Base-by-base conservation (phyloP, 495 filamentous ascomycete genomes). In the Hypoxylon trugodes region DNA sequence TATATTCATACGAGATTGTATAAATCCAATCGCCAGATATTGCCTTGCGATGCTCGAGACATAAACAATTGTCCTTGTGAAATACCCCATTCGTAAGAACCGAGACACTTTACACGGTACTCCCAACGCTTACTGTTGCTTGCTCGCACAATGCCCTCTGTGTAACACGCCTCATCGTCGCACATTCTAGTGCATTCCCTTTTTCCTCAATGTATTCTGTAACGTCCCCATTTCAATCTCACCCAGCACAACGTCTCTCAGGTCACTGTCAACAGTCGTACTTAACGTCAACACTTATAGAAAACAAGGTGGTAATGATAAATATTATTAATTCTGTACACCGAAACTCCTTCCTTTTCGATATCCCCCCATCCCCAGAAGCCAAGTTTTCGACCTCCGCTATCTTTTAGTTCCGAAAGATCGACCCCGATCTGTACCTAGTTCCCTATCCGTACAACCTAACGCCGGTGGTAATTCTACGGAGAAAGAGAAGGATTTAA, bases 401-500 rank as follows among this genome's bases (percentile, higher is more conserved):
- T n/a, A n/a, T n/a, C n/a, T n/a, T n/a, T n/a, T n/a, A n/a, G n/a
- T n/a, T 19, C 26, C 25, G 55, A 49, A 28, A 33, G 18, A 59
- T 50, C 36, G n/a, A 33, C 33, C 55, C 42, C 16, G 16, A 16
- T 41, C 43, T n/a, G 55, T 59, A 16, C 45, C 45, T 49, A 42
- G 36, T 18, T 13, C 33, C 8, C 12, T 5, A 6, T 24, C 56
- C 47, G 30, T 52, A 40, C 19, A 4, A 45, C 19, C 38, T n/a
- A 52, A 60, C 56, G 56, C 46, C 56, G 30, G 19, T 9, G 6
- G 52, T 26, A 41, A 24, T 26, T 37, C 40, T 25, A 32, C 32
- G 54, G 33, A 37, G 26, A 59, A 40, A 61, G 33, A 37, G 26
- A 59, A 65, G 48, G 48, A 59, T 64, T 40, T 48, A 40, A 65